Evolutionary conservation across 1,284 basidiomycete genomes (phyloP), one percentile per base, ranked within the genome.

Genomic region (Salmacisia buchloeana): DNA sequence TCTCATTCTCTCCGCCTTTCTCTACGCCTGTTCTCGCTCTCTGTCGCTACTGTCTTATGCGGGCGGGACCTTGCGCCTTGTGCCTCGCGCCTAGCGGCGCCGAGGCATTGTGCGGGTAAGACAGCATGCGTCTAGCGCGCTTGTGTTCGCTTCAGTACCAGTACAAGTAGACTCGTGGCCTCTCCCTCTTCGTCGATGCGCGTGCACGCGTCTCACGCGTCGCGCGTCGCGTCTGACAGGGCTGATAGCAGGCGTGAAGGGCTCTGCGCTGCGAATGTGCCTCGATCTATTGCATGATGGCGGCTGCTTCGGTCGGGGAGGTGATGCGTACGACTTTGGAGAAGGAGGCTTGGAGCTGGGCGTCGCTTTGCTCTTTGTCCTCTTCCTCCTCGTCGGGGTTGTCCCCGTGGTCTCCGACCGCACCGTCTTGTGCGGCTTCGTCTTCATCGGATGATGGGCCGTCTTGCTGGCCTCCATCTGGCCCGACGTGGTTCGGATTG

Each of bases 251-350:
- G n/a, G n/a, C n/a, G 36, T 9, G 9, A 10, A 18, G 18, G 36
- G 36, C 36, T 38, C 9, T 18, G 9, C 18, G 36, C 36, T 38
- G 10, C 9, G 18, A 38, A 18, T 38, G 9, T 9, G 18, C 18
- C 9, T 38, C 36, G 10, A 38, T 9, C 21, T 33, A 18, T 31
- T 54, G 10, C 13, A 15, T 7, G 10, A 54, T 5, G 13, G 49
- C 49, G 0, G 49, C 49, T 33, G 49, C 49, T 54, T 54, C 49
- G 29, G 49, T 33, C 12, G 49, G 29, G 6, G 49, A 54, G 49
- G 68, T 73, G 45, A 70, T 67, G 12, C 71, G 64, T 23, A 73
- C 68, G 38, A 73, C 69, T 60, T 68, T 69, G 64, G 65, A 66
- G 59, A 72, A 72, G 60, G 67, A 64, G 35, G 68, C 58, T 34